Evolutionary conservation across 208 protist species (phyloP).

Genomic region (Kentomonas sorsogonicus): DNA sequence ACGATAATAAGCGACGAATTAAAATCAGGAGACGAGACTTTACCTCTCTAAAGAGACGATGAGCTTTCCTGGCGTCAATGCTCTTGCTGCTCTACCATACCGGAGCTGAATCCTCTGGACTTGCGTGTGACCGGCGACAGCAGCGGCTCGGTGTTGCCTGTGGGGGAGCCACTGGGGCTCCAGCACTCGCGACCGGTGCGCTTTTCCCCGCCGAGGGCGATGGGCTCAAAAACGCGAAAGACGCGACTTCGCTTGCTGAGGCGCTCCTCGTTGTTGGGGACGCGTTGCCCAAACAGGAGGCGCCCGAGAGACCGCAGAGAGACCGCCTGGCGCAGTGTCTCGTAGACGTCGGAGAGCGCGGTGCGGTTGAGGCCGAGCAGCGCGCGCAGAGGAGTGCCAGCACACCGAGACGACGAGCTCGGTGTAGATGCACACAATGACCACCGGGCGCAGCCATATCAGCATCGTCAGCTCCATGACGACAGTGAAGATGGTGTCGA

Average conservation of each 20-base stretch:
- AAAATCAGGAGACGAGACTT: background rate
- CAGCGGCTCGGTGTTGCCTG: background rate
- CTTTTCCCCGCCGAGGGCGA: conserved; percentile 31
- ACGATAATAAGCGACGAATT: background rate
- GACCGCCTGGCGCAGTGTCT: conserved; percentile 41
- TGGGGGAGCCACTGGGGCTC: conserved; percentile 12
- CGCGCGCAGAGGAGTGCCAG: conserved; percentile 18
- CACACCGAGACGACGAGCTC: conserved; percentile 43
- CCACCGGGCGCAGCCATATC: conserved; percentile 43
- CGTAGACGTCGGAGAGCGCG: conserved; percentile 28
- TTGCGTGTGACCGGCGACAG: background rate
- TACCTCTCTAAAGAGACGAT: background rate
- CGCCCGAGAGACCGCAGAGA: conserved; percentile 45
- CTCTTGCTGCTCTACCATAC: background rate
- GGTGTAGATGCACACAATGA: conserved; percentile 49
- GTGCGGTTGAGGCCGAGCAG: conserved; percentile 15
- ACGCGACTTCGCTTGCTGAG: conserved; percentile 39
- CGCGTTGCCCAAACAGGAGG: conserved; percentile 37
- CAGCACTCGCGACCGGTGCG: conserved; percentile 24
- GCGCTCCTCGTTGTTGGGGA: conserved; percentile 40
- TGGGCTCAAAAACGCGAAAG: conserved; percentile 53
- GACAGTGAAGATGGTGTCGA: conserved; percentile 27
- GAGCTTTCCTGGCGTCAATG: conserved; percentile 3
- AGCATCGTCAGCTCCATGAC: conserved; percentile 41
- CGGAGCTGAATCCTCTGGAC: background rate